phyloP scores from a whole-genome alignment of 1,284 basidiomycete species.

The Gastroboletus turbinatus region DNA sequence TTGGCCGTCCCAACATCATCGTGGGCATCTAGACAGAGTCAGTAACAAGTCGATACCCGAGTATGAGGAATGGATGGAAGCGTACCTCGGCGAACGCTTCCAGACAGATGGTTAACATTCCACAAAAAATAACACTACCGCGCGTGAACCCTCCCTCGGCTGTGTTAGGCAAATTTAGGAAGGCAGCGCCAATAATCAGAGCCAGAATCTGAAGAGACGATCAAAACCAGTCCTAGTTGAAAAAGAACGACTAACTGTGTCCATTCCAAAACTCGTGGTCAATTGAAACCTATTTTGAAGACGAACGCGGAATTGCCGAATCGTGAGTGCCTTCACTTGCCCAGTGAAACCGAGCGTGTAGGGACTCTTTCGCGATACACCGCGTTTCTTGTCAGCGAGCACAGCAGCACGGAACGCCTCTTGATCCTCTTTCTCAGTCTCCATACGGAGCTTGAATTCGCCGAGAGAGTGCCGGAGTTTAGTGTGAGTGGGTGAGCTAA shows the following conservation, averaged over 20 bases:
- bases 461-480: constrained; percentile 52
- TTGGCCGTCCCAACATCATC: constrained; percentile 78
- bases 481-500: constrained; percentile 50
- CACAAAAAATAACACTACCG: constrained; percentile 79
- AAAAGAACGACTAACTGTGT: constrained; percentile 41
- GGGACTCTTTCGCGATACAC: constrained; percentile 81
- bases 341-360: constrained; percentile 82
- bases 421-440: constrained; percentile 64
- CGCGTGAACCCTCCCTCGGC: constrained; percentile 85
- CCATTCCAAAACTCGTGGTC: constrained; percentile 64
- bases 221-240: neutral
- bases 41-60: neutral
- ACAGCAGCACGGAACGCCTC: constrained; percentile 79
- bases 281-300: constrained; percentile 85
- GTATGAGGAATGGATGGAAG: constrained; percentile 13
- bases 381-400: constrained; percentile 76
- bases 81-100: constrained; percentile 75
- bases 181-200: constrained; percentile 77
- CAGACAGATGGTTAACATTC: constrained; percentile 71
- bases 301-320: constrained; percentile 74
- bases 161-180: constrained; percentile 69
- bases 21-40: constrained; percentile 46
- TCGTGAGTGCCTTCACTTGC: constrained; percentile 72
- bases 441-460: constrained; percentile 68
- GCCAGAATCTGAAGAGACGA: constrained; percentile 43